These are phyloP conservation scores for Ustilago nuda DNA, from an alignment of 1,284 basidiomycete genomes.

Conservation along the genomic window DNA sequence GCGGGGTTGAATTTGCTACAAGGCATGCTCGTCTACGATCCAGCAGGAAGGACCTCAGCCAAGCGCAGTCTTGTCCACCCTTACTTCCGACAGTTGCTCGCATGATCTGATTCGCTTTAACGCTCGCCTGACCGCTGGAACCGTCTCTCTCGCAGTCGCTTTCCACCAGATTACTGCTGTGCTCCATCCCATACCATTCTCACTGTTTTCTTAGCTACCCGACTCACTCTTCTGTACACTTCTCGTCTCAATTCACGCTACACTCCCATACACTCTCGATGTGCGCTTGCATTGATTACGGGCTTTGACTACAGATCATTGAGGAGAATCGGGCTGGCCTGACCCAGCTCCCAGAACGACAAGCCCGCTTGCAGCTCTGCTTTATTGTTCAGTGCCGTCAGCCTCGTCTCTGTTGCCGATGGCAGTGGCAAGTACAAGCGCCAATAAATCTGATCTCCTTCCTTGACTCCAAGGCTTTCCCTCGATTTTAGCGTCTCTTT, in stretches of 20 bases:
- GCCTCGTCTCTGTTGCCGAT: slow-evolving; percentile 6
- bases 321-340: slow-evolving; percentile 27
- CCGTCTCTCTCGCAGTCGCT: not conserved
- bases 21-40: slow-evolving; percentile 92
- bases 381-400: slow-evolving; percentile 7
- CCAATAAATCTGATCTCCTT: slow-evolving; percentile 45
- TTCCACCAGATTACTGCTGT: not conserved
- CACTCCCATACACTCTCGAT: not conserved
- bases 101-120: slow-evolving; percentile 5
- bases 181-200: slow-evolving; percentile 18
- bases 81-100: slow-evolving; percentile 43
- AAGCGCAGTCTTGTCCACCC: slow-evolving; percentile 48
- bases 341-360: slow-evolving; percentile 48
- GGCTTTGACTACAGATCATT: slow-evolving; percentile 16
- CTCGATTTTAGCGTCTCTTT: slow-evolving; percentile 2
- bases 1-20: slow-evolving; percentile 63
- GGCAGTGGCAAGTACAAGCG: slow-evolving; percentile 28
- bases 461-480: slow-evolving; percentile 14
- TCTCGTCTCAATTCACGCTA: not conserved
- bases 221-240: slow-evolving; percentile 6
- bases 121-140: not conserved
- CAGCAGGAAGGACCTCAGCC: slow-evolving; percentile 81
- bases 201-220: not conserved
- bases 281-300: not conserved
- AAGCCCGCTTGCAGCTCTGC: slow-evolving; percentile 13